Evolutionary conservation across 768 basidiomycete genomes (phyloP).

Genomic region (Pholiota conissans): DNA sequence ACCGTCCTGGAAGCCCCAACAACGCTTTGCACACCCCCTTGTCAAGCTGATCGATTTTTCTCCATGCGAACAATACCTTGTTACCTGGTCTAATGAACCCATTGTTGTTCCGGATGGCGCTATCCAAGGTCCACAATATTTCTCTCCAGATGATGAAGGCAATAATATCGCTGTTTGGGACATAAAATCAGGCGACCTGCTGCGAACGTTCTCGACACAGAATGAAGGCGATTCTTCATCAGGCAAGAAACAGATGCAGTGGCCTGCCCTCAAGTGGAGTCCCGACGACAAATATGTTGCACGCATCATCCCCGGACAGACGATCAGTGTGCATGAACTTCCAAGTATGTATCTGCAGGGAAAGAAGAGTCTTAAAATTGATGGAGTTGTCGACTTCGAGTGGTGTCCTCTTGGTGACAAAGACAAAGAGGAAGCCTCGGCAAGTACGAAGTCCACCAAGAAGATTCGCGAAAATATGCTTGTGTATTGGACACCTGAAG

Average conservation of each 20-base stretch:
- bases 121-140: slow-evolving; percentile 79
- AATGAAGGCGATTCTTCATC: slow-evolving; percentile 57
- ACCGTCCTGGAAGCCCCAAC: slow-evolving; percentile 81
- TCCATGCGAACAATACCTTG: slow-evolving; percentile 92
- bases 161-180: slow-evolving; percentile 99
- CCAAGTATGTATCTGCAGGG: slow-evolving; percentile 93
- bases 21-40: slow-evolving; percentile 92
- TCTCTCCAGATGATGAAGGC: slow-evolving; percentile 93
- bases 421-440: slow-evolving; percentile 58
- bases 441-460: slow-evolving; percentile 47
- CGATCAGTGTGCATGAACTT: slow-evolving; percentile 96
- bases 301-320: slow-evolving; percentile 83
- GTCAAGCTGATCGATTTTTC: slow-evolving; percentile 98
- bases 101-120: slow-evolving; percentile 84
- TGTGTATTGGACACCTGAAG: slow-evolving; percentile 97
- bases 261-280: slow-evolving; percentile 98
- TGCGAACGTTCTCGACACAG: slow-evolving; percentile 84
- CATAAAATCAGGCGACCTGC: slow-evolving; percentile 86
- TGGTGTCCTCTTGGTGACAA: slow-evolving; percentile 95
- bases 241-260: slow-evolving; percentile 81
- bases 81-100: slow-evolving; percentile 96
- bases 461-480: slow-evolving; percentile 88
- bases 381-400: slow-evolving; percentile 97
- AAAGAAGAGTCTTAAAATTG: slow-evolving; percentile 96
- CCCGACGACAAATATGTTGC: slow-evolving; percentile 95